Evolutionary conservation across 2,329 filamentous ascomycete genomes (phyloP).

Genomic region (Xylaria sp.): DNA sequence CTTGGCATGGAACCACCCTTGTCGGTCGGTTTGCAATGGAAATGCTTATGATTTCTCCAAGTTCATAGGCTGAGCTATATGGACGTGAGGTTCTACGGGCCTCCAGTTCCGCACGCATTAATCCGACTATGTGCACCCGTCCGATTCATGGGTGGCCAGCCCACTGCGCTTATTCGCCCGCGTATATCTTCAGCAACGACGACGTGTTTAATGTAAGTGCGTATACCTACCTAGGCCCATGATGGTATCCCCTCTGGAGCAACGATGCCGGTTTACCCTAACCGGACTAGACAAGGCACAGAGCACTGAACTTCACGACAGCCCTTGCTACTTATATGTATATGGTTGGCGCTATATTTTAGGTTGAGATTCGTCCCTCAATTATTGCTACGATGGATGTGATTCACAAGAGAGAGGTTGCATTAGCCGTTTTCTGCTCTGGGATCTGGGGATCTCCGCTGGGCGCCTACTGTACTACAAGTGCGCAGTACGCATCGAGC

Average conservation of each 20-base stretch:
- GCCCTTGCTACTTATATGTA: background rate
- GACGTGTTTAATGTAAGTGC: background rate
- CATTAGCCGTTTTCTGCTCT: conserved; percentile 15
- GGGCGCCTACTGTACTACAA: background rate
- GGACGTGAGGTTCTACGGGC: conserved; percentile 28
- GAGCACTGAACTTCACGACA: background rate
- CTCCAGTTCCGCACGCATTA: conserved; percentile 26
- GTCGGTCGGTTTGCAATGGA: conserved; percentile 6
- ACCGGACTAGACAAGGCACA: conserved; percentile 11
- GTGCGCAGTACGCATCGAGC: no score
- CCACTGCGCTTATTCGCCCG: conserved; percentile 11
- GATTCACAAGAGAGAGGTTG: conserved; percentile 17
- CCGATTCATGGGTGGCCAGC: conserved; percentile 3
- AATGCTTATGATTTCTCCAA: conserved; percentile 11
- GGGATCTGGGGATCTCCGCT: conserved; percentile 14
- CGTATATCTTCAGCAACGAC: background rate
- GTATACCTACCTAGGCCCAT: background rate
- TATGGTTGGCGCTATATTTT: background rate
- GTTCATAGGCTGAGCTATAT: conserved; percentile 26
- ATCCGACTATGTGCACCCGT: background rate
- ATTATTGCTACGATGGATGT: conserved; percentile 6
- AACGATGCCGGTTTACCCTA: conserved; percentile 11
- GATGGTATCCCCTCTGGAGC: background rate
- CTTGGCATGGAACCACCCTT: conserved; percentile 4
- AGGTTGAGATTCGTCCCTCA: background rate